Evolutionary conservation across 768 basidiomycete genomes (phyloP), one percentile per base, ranked within the genome.

Genomic region (Hydnomerulius pinastri): DNA sequence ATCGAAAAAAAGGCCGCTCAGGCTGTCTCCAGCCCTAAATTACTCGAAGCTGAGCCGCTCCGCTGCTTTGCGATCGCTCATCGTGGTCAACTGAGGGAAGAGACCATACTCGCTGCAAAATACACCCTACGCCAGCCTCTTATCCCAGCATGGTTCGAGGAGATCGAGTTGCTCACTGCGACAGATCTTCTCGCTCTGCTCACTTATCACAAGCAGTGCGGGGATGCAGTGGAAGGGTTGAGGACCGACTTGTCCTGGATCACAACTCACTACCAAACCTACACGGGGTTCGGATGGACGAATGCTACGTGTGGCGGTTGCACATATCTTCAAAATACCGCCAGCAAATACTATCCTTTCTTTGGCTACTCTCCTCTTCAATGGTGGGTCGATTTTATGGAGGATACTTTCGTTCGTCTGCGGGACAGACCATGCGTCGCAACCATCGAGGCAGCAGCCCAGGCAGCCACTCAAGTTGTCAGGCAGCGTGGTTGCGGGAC

Each of bases 11-110:
- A 45, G 13, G 42, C 62, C 10, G 44, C 52, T 1, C 59, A 59
- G 2, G 48, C 52, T 21, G 40, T 73, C 15, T 41, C 50, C 4
- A 41, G 37, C 23, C 61, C 66, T 1, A 52, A 57, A 5, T 43
- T 64, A 9, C 37, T 64, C 6, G 46, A 65, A 0, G 50, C n/a
- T 0, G 59, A 62, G 3, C 54, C 71, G 3, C 25, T 73, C 4
- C 59, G 63, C 1, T 61, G 62, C 4, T 73, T 68, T 44, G 70
- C 67, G 1, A 56, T 73, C 6, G 66, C 69, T 2, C 50, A 48
- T 18, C 60, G 49, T 2, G 61, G 54, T 17, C 27, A 29, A 4
- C 42, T 68, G 29, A 43, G 37, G 25, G 51, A 61, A 2, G 60
- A 70, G 50, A 65, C 64, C 0, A 21, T 52, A 8, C 50, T 63